Base-by-base conservation (phyloP, 495 filamentous ascomycete species). In the Hypoxylon crocopeplum region DNA sequence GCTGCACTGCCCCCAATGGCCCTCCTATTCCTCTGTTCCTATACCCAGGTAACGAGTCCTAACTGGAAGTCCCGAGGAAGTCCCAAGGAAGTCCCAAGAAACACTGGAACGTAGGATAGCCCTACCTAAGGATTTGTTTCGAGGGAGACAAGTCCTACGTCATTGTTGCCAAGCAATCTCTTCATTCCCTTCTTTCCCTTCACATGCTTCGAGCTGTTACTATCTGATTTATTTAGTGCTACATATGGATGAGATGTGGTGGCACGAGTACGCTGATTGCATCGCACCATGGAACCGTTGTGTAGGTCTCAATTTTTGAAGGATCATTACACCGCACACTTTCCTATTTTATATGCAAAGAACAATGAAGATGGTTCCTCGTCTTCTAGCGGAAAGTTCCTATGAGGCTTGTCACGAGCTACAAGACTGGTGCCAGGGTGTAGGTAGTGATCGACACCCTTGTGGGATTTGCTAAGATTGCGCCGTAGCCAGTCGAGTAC, bases 391-490 rank as follows among this genome's bases (percentile, higher is more conserved):
- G n/a, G n/a, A 21, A 17, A 12, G 6, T 19, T 11, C 42, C n/a
- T 20, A 27, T n/a, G 10, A 44, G 40, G 44, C n/a, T 47, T 15
- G 24, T 17, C 27, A 16, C 44, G 10, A 47, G 2, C 3, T 12
- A 11, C 15, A 1, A 4, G n/a, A 34, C 27, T n/a, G 2, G 8
- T 13, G 3, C 7, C 24, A 42, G 33, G 46, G 46, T 42, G 15
- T 39, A 57, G 29, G 59, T 58, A 37, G 47, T 13, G 55, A 64
- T 64, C 61, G 55, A 46, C 60, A 58, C 41, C 21, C 47, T 36
- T 25, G 59, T 63, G 40, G 53, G 48, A 51, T 64, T 58, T 30
- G 48, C 42, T 54, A 54, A 64, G 40, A 54, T 64, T 53, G 33
- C 19, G 22, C 38, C 48, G 38, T 45, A 54, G 25, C 60, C 54